Evolutionary conservation across 768 basidiomycete species (phyloP), one percentile per base, ranked within the genome.

Genomic region (Mycena capillaripes): DNA sequence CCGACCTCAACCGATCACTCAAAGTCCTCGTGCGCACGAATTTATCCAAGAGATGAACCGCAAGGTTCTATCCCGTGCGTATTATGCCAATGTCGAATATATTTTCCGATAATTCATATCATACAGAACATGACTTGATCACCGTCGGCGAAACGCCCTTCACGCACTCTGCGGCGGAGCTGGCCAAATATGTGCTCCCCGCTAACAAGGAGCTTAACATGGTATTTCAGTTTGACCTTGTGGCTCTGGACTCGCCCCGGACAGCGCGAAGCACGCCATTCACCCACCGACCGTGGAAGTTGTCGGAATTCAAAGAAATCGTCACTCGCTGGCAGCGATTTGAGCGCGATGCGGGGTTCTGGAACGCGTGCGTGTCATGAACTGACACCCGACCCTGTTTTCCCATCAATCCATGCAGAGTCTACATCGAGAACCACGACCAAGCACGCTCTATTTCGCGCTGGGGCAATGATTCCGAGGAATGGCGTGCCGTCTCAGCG

Each of bases 381-480:
- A n/a, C 23, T 19, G 21, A 23, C 16, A 44, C 19, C 34, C 5
- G 23, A 53, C 63, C 21, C 40, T 3, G 36, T 53, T 52, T 52
- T 50, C 63, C 62, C 40, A 46, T 61, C 59, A 42, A 17, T 63
- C 57, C n/a, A n/a, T 42, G 91, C 16, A 38, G 90, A n/a, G 80
- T 88, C 9, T 92, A 86, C 80, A 87, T 91, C 52, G 92, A 93
- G 80, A 92, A 93, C 78, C 92, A 93, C 78, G 92, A 94, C 79
- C 88, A 90, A 50, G 81, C 89, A 2, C 85, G 94, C 14, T 85
- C 86, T 7, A 89, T 94, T 36, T 90, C 92, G 10, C 88, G 93
- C 46, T 92, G 90, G 75, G 90, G 89, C 23, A 89, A 91, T 71
- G 93, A 94, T 77, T 82, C 85, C 0, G 84, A 85, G 0, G 81